These are phyloP conservation scores for Cutaneotrichosporon spelunceum DNA, from an alignment of 1,284 basidiomycete species.

Conservation along the genomic window DNA sequence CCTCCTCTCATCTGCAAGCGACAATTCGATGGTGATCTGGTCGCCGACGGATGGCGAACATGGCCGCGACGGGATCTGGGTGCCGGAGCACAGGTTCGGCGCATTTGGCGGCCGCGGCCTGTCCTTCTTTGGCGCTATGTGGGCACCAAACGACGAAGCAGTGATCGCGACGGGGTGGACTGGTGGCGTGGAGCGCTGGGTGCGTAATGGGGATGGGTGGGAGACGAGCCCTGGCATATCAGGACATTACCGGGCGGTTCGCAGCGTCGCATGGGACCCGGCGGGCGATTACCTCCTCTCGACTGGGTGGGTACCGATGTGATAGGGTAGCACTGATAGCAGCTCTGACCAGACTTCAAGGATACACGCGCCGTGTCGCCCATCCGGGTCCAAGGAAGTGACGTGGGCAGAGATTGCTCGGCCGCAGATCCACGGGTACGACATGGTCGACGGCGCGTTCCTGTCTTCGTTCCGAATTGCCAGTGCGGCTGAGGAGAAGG, in stretches of 20 bases:
- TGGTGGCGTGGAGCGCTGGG: constrained; percentile 86
- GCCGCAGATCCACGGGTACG: constrained; percentile 93
- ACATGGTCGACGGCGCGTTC: constrained; percentile 75
- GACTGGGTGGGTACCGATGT: constrained; percentile 60
- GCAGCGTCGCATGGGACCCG: constrained; percentile 77
- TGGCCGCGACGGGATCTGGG: constrained; percentile 67
- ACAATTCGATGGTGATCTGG: constrained; percentile 91
- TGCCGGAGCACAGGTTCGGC: constrained; percentile 82
- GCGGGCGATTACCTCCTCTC: constrained; percentile 78
- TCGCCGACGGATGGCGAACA: constrained; percentile 45
- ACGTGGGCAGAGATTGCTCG: constrained; percentile 82
- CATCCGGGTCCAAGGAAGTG: constrained; percentile 21
- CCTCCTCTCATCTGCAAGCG: constrained; percentile 81
- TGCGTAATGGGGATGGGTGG: constrained; percentile 59
- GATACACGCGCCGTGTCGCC: constrained; percentile 63
- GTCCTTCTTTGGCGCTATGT: constrained; percentile 83
- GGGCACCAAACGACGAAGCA: constrained; percentile 57
- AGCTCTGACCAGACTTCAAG: constrained; percentile 86
- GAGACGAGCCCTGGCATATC: constrained; percentile 68
- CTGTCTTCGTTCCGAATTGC: constrained; percentile 72
- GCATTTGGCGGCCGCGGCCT: constrained; percentile 84
- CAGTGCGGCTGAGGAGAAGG: constrained; percentile 89
- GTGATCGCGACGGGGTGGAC: constrained; percentile 85
- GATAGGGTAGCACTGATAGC: constrained; percentile 7
- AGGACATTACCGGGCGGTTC: constrained; percentile 76